Conservation (phyloP, 2,329 filamentous ascomycete species). For the Conoideocrella luteorostrata region DNA sequence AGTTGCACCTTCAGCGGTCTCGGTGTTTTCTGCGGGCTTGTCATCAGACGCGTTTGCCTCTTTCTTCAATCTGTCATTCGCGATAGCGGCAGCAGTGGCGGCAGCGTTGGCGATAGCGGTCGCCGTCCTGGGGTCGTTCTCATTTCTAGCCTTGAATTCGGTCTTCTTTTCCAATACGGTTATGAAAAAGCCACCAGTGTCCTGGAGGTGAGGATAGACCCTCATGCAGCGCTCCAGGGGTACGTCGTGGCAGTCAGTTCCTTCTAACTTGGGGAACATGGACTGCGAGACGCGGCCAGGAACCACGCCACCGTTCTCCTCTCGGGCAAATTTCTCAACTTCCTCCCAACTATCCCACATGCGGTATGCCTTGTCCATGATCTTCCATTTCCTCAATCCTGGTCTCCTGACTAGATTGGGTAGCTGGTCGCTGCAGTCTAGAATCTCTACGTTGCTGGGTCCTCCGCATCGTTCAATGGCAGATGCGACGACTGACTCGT, state of each 20-base stretch:
- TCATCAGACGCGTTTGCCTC: conserved; percentile 22
- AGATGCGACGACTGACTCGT: conserved; percentile 83
- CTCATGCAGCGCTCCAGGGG: conserved; percentile 88
- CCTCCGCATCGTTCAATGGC: conserved; percentile 91
- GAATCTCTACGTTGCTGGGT: conserved; percentile 67
- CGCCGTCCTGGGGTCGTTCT: conserved; percentile 45
- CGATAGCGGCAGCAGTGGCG: conserved; percentile 5
- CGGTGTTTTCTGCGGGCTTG: conserved; percentile 11
- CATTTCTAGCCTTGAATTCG: conserved; percentile 73
- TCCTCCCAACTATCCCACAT: conserved; percentile 80
- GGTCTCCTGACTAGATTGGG: conserved; percentile 68
- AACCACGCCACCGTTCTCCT: conserved; percentile 44
- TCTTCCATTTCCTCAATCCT: conserved; percentile 76
- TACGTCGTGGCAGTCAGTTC: conserved; percentile 51
- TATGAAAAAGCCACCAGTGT: conserved; percentile 97
- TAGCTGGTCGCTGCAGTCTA: conserved; percentile 76
- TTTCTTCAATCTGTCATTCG: conserved; percentile 18
- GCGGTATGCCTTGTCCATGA: conserved; percentile 79
- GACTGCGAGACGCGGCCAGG: conserved; percentile 66
- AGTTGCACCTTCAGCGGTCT: conserved; percentile 17
- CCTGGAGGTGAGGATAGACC: conserved; percentile 90
- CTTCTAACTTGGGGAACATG: conserved; percentile 70
- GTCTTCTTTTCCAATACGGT: conserved; percentile 86
- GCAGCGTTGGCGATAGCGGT: conserved; percentile 7
- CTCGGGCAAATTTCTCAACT: conserved; percentile 62